phyloP scores from a whole-genome alignment of 2,329 filamentous ascomycete genomes.

The Diaporthe nobilis region DNA sequence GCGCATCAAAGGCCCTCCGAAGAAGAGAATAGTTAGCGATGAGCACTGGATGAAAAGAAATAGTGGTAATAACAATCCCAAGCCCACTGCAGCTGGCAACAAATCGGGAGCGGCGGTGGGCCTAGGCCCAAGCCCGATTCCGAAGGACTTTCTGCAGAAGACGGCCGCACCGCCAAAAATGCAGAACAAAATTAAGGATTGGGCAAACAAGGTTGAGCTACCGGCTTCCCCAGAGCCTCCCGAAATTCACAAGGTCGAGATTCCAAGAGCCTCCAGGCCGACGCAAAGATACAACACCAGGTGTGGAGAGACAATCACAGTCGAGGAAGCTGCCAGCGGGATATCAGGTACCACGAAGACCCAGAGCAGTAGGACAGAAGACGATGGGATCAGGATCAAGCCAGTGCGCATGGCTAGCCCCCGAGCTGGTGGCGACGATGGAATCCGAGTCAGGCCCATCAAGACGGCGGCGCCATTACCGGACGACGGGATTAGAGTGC shows the following conservation, averaged over 20 bases:
- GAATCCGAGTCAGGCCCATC: slow-evolving; percentile 51
- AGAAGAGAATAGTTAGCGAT: slow-evolving; percentile 94
- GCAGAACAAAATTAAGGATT: slow-evolving; percentile 73
- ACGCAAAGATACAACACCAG: slow-evolving; percentile 47
- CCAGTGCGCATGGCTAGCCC: slow-evolving; percentile 53
- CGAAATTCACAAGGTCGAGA: slow-evolving; percentile 52
- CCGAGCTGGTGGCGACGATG: slow-evolving; percentile 48
- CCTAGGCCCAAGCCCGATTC: slow-evolving; percentile 59
- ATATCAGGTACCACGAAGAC: slow-evolving; percentile 42
- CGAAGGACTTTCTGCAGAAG: slow-evolving; percentile 70
- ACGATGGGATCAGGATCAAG: slow-evolving; percentile 55
- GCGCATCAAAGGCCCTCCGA: slow-evolving; percentile 74
- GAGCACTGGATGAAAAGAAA: slow-evolving; percentile 82
- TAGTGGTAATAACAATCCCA: slow-evolving; percentile 44
- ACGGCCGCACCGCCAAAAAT: slow-evolving; percentile 69
- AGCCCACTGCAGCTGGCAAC: slow-evolving; percentile 46
- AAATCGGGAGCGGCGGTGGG: slow-evolving; percentile 46
- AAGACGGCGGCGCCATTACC: slow-evolving; percentile 43
- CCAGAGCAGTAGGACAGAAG: slow-evolving; percentile 39
- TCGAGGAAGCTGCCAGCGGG: slow-evolving; percentile 50
- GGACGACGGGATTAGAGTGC: slow-evolving; percentile 55
- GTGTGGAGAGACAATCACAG: slow-evolving; percentile 51
- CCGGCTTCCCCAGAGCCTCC: slow-evolving; percentile 57
- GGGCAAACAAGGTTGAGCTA: slow-evolving; percentile 70
- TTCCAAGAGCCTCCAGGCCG: slow-evolving; percentile 44